phyloP scores from a whole-genome alignment of 257 asterid species.

The Scutellaria minor region DNA sequence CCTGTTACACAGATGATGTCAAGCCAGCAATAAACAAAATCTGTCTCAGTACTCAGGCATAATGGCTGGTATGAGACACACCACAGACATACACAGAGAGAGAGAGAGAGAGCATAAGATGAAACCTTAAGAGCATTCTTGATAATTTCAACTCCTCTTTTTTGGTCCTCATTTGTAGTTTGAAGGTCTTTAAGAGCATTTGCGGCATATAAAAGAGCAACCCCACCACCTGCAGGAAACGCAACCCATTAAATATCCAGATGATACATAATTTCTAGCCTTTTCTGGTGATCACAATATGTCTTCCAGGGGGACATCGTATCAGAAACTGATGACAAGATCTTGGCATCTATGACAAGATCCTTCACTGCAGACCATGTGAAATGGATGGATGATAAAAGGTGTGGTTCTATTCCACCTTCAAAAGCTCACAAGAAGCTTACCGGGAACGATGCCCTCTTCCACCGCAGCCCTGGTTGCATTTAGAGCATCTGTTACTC shows the following conservation, averaged over 20 bases:
- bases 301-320: conserved; percentile 12
- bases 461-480: conserved; percentile 94
- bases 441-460: conserved; percentile 95
- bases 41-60: too few relatives aligned
- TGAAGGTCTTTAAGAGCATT: conserved; percentile 62
- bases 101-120: conserved; percentile 23
- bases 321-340: neutral
- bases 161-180: conserved; percentile 77
- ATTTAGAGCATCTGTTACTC: conserved; percentile 95
- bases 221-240: conserved; percentile 76
- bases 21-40: neutral
- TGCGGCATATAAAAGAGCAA: conserved; percentile 82
- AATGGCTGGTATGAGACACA: too few relatives aligned
- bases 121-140: conserved; percentile 84
- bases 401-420: neutral
- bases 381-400: conserved; percentile 4
- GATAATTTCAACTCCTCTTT: conserved; percentile 75
- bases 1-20: conserved; percentile 50
- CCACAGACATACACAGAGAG: neutral
- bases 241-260: neutral
- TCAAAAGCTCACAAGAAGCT: conserved; percentile 18
- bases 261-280: neutral
- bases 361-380: neutral
- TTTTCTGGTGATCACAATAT: conserved; percentile 2
- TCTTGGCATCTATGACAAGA: neutral